Conservation (phyloP, 2,329 filamentous ascomycete species). For the Fusarium nisikadoi region DNA sequence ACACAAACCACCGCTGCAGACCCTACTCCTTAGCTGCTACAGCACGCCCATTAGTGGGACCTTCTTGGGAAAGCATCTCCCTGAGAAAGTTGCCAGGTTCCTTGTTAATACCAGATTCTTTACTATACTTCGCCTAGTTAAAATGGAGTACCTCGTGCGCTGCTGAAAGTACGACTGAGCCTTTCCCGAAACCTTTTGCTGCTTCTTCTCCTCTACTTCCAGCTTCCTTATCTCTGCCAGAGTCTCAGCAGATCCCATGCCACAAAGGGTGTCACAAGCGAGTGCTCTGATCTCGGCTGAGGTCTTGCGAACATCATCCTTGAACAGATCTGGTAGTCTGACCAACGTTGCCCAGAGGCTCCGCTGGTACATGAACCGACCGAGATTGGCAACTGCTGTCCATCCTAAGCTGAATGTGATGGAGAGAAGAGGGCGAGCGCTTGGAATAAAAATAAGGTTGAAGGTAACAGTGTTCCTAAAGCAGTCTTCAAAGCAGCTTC, state of each 20-base stretch:
- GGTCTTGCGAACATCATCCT: background rate
- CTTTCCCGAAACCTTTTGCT: background rate
- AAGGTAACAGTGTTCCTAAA: background rate
- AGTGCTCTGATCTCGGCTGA: background rate
- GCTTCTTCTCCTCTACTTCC: background rate
- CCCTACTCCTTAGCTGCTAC: background rate
- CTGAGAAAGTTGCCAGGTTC: background rate
- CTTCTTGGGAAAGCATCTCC: background rate
- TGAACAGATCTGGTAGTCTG: background rate
- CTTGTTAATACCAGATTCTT: background rate
- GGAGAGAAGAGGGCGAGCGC: background rate
- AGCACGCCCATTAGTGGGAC: background rate
- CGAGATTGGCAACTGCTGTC: background rate
- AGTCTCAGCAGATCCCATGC: background rate
- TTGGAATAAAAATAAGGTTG: accelerated
- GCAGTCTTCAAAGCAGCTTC: background rate
- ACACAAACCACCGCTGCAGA: accelerated
- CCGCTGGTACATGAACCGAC: background rate
- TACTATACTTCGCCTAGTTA: background rate
- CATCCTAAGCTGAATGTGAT: background rate
- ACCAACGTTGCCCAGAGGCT: background rate
- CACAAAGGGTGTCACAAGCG: accelerated
- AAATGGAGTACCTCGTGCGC: background rate
- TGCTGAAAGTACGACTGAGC: background rate
- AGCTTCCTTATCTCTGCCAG: background rate